Evolutionary conservation across 2,329 filamentous ascomycete species (phyloP), one percentile per base, ranked within the genome.

Genomic region (Cladobotryum protrusum): DNA sequence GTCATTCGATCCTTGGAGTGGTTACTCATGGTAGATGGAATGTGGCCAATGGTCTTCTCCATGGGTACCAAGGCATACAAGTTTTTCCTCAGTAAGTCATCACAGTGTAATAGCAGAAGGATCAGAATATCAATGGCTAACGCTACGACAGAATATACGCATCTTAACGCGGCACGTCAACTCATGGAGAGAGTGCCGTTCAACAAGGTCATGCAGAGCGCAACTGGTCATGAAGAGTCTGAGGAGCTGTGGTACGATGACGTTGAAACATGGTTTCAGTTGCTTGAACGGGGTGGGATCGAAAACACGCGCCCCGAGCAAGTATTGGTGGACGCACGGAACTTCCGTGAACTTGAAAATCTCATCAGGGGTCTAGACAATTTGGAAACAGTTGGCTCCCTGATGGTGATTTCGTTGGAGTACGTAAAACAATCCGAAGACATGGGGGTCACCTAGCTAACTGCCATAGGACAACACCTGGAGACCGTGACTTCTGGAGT

Each of bases 1-100:
- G 75, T 96, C 46, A 89, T 96, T 42, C 79, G 86, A 50, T 83
- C 87, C 35, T 71, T 96, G 52, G 87, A 95, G 62, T 97, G 92
- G 91, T 84, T 92, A 64, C 72, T 88, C 51, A 77, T 88, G 49
- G 78, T 92, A 8, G 81, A 86, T 45, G 85, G 80, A 12, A 77
- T 87, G 48, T 91, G 86, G 84, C 73, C 77, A 14, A 76, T 85
- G 51, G 83, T 88, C 18, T 88, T 92, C 59, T 69, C 73, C 15
- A 75, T 82, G 49, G 83, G 89, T 39, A 79, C 81, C 29, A 77
- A 82, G 58, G 78, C 91, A n/a, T 89, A 96, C 70, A 87, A 87
- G 61, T 83, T 85, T 53, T 90, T 96, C 61, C 76, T 95, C 43
- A 78, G 89, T 95, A 80, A 75, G 89, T 78, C 34, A 11, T 29